Evolutionary conservation across 225 moss, liverwort and hornwort species (phyloP).

Genomic region (Bryoerythrophyllum caledonicum): DNA sequence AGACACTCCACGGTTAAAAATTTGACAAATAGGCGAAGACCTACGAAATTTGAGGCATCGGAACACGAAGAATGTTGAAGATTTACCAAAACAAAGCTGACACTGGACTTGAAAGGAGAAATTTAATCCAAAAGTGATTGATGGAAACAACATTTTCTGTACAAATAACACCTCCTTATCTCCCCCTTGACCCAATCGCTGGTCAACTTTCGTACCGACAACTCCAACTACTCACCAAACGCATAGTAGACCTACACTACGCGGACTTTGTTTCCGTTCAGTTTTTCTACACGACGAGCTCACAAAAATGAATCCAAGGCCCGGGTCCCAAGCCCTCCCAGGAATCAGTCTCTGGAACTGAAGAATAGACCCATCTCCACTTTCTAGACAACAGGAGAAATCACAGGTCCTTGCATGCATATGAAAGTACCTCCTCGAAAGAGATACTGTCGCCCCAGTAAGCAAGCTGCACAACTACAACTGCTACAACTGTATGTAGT

Average conservation of each 20-base stretch:
- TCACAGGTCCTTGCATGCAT: constrained; percentile 57
- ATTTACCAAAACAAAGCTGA: too few species aligned
- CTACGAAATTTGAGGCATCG: too few species aligned
- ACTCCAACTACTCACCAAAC: constrained; percentile 64
- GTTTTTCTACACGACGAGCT: constrained; percentile 73
- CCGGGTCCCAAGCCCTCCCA: too few species aligned
- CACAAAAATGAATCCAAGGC: constrained; percentile 94
- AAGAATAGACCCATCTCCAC: constrained; percentile 84
- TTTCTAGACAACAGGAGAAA: constrained; percentile 48
- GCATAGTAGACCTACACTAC: constrained; percentile 55
- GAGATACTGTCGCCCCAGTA: constrained; percentile 29
- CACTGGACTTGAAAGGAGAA: constrained; percentile 47
- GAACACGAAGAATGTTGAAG: too few species aligned
- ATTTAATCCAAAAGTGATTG: constrained; percentile 54
- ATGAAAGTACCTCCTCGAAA: constrained; percentile 18
- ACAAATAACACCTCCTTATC: constrained; percentile 69
- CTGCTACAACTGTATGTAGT: constrained; percentile 34
- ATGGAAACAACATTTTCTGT: constrained; percentile 57
- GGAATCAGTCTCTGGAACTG: constrained; percentile 57
- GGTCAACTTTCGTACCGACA: constrained; percentile 50
- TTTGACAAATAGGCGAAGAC: too few species aligned
- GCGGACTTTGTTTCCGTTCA: constrained; percentile 55
- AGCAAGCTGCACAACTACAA: constrained; percentile 48
- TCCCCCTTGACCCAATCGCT: constrained; percentile 55
- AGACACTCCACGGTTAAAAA: too few species aligned